A percentile compares a stretch with the other conserved stretches of the same genome.
Conservation (phyloP, 768 basidiomycete genomes). For the Rhodocollybia butyracea region DNA sequence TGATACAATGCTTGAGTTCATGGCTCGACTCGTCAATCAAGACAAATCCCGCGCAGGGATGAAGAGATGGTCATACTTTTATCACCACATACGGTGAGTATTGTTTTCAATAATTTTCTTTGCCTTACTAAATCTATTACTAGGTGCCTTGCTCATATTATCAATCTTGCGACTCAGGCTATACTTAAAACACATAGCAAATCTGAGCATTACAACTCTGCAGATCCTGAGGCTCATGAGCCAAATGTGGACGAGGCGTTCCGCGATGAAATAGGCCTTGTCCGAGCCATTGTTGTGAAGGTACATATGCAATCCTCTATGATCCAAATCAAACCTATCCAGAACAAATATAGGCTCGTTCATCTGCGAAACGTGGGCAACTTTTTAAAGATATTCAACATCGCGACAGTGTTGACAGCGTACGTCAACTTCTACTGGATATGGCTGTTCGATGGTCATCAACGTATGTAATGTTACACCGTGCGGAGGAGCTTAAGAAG, state of each 20-base stretch:
- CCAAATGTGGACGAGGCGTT: constrained; percentile 2
- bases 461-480: constrained; percentile 22
- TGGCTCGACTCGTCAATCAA: constrained; percentile 14
- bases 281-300: constrained; percentile 21
- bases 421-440: constrained; percentile 17
- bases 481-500: constrained; percentile 15
- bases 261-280: constrained; percentile 16
- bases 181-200: constrained; percentile 23
- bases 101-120: not conserved
- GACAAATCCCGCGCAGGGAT: not conserved
- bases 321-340: not conserved
- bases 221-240: constrained; percentile 14
- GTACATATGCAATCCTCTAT: constrained; percentile 9
- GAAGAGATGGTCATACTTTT: not conserved
- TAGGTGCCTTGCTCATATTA: constrained; percentile 28
- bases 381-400: constrained; percentile 18
- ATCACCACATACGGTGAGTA: constrained; percentile 9
- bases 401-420: constrained; percentile 1
- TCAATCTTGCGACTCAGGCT: constrained; percentile 32
- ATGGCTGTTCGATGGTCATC: constrained; percentile 26
- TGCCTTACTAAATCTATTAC: not conserved
- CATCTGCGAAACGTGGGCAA: constrained; percentile 20
- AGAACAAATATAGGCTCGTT: constrained; percentile 15
- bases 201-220: constrained; percentile 20
- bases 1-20: constrained; percentile 27